Evolutionary conservation across 768 basidiomycete genomes (phyloP).

Genomic region (Suillus decipiens): DNA sequence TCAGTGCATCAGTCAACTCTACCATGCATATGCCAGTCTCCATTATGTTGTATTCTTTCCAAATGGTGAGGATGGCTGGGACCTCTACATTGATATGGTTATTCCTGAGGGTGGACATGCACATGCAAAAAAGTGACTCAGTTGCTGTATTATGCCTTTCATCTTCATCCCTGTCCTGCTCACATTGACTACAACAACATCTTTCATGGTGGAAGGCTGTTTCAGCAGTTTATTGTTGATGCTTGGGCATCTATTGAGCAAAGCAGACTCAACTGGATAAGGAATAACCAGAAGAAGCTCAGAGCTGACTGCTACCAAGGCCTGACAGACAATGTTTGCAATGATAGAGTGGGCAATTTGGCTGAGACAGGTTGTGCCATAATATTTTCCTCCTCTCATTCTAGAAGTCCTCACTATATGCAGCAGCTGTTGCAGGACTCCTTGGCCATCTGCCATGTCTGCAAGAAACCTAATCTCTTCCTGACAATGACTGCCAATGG

Average conservation of each 20-base stretch:
- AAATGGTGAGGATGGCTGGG: slow-evolving; percentile 40
- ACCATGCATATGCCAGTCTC: slow-evolving; percentile 39
- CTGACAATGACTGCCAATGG: too few species aligned
- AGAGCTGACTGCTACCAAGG: slow-evolving; percentile 38
- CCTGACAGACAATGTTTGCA: slow-evolving; percentile 32
- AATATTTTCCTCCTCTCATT: slow-evolving; percentile 45
- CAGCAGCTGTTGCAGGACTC: slow-evolving; percentile 45
- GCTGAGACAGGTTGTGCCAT: slow-evolving; percentile 32
- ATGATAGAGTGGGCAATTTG: slow-evolving; percentile 29
- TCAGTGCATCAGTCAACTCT: slow-evolving; percentile 33
- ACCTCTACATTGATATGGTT: slow-evolving; percentile 21
- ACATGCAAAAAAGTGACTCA: slow-evolving; percentile 29
- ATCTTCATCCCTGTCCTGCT: slow-evolving; percentile 29
- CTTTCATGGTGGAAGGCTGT: too few species aligned
- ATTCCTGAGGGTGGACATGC: neutral
- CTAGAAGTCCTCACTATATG: slow-evolving; percentile 44
- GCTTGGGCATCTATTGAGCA: too few species aligned
- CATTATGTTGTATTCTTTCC: slow-evolving; percentile 50
- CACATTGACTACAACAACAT: slow-evolving; percentile 23
- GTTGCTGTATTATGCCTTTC: slow-evolving; percentile 30
- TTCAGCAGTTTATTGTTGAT: too few species aligned
- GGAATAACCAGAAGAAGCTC: slow-evolving; percentile 36
- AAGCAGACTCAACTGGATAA: too few species aligned
- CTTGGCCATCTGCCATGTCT: slow-evolving; percentile 45
- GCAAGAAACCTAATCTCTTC: too few species aligned